phyloP scores from a whole-genome alignment of 1,139 yeast genomes.

The Geotrichum citri-aurantii region DNA sequence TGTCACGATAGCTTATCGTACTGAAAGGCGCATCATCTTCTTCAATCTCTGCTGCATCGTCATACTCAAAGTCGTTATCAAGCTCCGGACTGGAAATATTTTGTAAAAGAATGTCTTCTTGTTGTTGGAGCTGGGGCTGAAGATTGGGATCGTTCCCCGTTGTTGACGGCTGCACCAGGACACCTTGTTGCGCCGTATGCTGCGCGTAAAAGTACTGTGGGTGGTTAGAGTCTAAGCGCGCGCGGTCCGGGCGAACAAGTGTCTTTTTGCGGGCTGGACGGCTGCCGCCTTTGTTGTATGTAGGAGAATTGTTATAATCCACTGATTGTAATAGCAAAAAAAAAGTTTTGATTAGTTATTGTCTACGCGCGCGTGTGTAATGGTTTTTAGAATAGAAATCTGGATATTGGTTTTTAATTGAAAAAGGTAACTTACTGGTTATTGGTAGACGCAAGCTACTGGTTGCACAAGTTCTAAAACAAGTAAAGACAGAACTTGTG shows the following conservation, averaged over 20 bases:
- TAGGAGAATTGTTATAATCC: neutral
- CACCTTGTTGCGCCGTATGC: constrained; percentile 50
- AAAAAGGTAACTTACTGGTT: too few relatives aligned
- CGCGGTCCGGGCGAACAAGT: constrained; percentile 73
- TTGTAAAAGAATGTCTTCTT: constrained; percentile 1
- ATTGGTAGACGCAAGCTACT: too few relatives aligned
- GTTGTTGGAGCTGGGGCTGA: neutral
- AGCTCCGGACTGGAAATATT: neutral
- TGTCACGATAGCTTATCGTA: neutral
- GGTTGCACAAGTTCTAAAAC: too few relatives aligned
- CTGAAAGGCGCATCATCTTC: neutral
- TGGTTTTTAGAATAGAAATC: neutral
- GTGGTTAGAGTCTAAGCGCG: constrained; percentile 57
- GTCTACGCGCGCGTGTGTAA: neutral
- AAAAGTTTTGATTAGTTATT: neutral
- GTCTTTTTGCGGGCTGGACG: constrained; percentile 50
- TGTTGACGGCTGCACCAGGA: constrained; percentile 51
- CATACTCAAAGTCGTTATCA: neutral
- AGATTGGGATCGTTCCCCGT: constrained; percentile 58
- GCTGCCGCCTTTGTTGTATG: neutral
- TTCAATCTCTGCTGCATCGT: neutral
- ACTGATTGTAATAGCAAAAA: neutral
- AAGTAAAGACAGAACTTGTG: too few relatives aligned
- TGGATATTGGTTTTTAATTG: neutral
- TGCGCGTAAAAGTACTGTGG: constrained; percentile 80